Evolutionary conservation across 768 basidiomycete genomes (phyloP), one percentile per base, ranked within the genome.

Genomic region (Trametes cinnabarina): DNA sequence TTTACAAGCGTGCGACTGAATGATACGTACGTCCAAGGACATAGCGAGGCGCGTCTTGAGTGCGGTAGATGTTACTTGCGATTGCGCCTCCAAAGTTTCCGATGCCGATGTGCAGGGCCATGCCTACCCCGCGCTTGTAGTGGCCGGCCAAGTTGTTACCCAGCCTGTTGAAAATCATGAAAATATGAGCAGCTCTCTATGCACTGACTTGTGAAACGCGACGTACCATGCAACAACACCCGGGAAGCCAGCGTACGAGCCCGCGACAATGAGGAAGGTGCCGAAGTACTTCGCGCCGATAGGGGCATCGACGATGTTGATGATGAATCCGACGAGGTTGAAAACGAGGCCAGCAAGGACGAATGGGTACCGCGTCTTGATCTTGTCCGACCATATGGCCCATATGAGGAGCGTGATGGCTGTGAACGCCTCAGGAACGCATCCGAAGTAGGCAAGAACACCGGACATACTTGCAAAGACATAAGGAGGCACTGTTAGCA

Each of bases 201-300:
- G 23, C 22, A 25, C 25, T 14, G 43, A 25, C 11, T 1, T 20
- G 15, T n/a, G 3, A 7, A 6, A 32, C 12, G 6, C 10, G 12
- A 49, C 54, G 17, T 15, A 64, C 87, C 87, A 90, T n/a, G 84
- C 77, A 14, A 86, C 73, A 1, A 85, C 68, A 8, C 83, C 86
- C 11, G 88, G 85, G 64, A 85, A 78, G 0, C 77, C 74, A 0
- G 82, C 77, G 60, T 86, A 89, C 42, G 78, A 77, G 25, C 88
- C 88, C 0, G 77, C 76, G 14, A 89, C 86, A 34, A 80, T 77
- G 57, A 90, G 80, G 75, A 86, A 90, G 0, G 83, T 87, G 2
- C 86, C 88, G 59, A 88, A 86, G 67, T 89, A 89, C 71, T 90
- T 88, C n/a, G 74, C 82, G 0, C 84, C 82, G 44, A 68, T 67